Evolutionary conservation across 768 basidiomycete genomes (phyloP), one percentile per base, ranked within the genome.

Genomic region (Trametes coccinea): DNA sequence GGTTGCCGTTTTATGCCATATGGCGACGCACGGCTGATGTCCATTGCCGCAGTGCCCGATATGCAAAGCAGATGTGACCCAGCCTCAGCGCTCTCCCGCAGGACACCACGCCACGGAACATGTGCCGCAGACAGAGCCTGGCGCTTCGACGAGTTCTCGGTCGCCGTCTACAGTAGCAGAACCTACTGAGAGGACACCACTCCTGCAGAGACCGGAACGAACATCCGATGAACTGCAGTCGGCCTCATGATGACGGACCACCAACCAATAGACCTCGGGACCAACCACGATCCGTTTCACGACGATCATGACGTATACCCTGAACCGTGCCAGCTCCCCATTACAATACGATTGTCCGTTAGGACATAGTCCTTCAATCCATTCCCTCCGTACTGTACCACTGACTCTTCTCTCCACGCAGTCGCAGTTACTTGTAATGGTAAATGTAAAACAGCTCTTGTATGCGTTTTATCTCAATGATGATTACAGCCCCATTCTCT

Each of bases 51-150:
- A 96, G 93, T 97, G 94, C 68, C 94, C 94, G 5, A 81, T 95
- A 2, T 97, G 94, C 77, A 93, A 95, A 73, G 87, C 91, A 51
- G 94, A 97, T 70, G 93, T 97, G 50, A 96, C 94, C 1, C 83
- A 85, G 34, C 67, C 70, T 2, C 63, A 61, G 17, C 50, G 51
- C 0, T 40, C 46, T 30, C 34, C 66, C 4, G 17, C 45, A 2
- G 59, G 31, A 1, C 53, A 46, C 30, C 37, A 43, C 29, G 2
- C 59, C 11, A 16, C 17, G 16, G 59, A 53, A 39, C 40, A 43
- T 7, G 10, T 48, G 2, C 10, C 57, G 29, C 11, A 47, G 7
- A 11, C 17, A 7, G 52, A 55, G 17, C 29, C 39, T 10, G 9
- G 27, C 11, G 3, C 13, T 2, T 4, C 31, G 5, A 9, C 31